A percentile compares a stretch with the other conserved stretches of the same genome.
Conservation (phyloP, 1,284 basidiomycete genomes). For the Peniophora sp. region DNA sequence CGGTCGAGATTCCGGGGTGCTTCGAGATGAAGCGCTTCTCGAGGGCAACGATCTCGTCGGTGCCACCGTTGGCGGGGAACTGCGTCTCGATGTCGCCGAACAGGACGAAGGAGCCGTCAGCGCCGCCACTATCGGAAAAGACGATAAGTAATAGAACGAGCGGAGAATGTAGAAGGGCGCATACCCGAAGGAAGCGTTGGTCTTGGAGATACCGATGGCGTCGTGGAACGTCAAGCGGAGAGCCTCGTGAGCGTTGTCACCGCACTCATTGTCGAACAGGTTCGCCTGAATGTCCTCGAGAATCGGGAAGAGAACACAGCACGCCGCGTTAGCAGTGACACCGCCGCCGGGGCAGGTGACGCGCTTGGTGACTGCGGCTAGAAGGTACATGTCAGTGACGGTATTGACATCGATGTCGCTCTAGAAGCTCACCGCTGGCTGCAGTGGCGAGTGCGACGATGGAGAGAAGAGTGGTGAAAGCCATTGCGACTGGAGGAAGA, state of each 20-base stretch:
- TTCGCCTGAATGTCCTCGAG: conserved; percentile 27
- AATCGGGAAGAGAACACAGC: conserved; percentile 29
- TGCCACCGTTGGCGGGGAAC: conserved; percentile 11
- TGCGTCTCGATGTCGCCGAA: conserved; percentile 14
- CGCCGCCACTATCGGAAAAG: not conserved
- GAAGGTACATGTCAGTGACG: not conserved
- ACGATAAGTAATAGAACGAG: not conserved
- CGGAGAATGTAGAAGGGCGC: not conserved
- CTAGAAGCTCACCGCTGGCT: conserved; percentile 5
- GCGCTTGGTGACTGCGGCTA: not conserved
- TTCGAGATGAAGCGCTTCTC: conserved; percentile 14
- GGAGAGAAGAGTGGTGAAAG: conserved; percentile 16
- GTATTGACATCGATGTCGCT: not conserved
- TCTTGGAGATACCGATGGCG: conserved; percentile 17
- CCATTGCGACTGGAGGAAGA: conserved; percentile 14
- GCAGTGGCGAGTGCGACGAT: conserved; percentile 16
- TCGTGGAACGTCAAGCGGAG: conserved; percentile 25
- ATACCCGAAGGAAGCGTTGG: not conserved
- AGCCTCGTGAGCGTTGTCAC: conserved; percentile 21
- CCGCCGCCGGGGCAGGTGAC: not conserved
- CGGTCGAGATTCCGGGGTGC: conserved; percentile 12
- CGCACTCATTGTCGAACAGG: conserved; percentile 24
- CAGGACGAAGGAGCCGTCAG: conserved; percentile 17
- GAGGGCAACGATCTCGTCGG: conserved; percentile 13
- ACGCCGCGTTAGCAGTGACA: conserved; percentile 21